Base-by-base conservation (phyloP, 345 rosid genomes). In the Euphorbia pulcherrima region DNA sequence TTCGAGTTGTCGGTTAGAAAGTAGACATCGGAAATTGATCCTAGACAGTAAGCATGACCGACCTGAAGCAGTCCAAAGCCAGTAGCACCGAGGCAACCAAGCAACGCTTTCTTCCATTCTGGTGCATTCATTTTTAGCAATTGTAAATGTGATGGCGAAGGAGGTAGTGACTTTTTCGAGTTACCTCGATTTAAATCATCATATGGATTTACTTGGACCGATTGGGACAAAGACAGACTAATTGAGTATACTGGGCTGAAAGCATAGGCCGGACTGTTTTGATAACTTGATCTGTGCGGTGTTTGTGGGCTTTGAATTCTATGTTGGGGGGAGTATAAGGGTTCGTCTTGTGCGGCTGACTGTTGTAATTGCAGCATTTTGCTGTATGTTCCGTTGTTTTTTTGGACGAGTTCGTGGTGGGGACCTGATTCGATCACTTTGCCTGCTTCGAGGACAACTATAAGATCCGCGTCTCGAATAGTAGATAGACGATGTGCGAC, bases 401-500 rank as follows among this genome's bases (percentile, higher is more conserved):
- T 57, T 68, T 75, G 79, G 62, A 84, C 72, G 10, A 82, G 80
- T 53, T 82, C 83, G 50, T 79, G 41, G 59, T 86, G 87, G 17
- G 85, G 81, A 54, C 91, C 91, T 0, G 60, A 81, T 75, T 84
- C 87, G 11, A 78, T 47, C 11, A 84, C 83, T 75, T 48, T 67
- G 26, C 91, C 85, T 16, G 76, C 64, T 61, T 74, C 78, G 41
- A 83, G 55, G 61, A 83, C 88, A 1, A 53, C 77, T 64, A 87
- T 84, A 53, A 67, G 1, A 69, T 87, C 78, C 44, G 80, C 82
- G 28, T 68, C 72, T 4, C 75, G 73, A 66, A 87, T 78, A 9
- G 86, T 83, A 27, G 80, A 79, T 18, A 83, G 84, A 40, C 82
- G 77, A 39, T 86, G 91, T 24, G 91, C 85, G 26, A 86, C 67